Evolutionary conservation across 176 grass and related monocot species (phyloP), one percentile per base, ranked within the genome.

Genomic region (Eleusine indica): DNA sequence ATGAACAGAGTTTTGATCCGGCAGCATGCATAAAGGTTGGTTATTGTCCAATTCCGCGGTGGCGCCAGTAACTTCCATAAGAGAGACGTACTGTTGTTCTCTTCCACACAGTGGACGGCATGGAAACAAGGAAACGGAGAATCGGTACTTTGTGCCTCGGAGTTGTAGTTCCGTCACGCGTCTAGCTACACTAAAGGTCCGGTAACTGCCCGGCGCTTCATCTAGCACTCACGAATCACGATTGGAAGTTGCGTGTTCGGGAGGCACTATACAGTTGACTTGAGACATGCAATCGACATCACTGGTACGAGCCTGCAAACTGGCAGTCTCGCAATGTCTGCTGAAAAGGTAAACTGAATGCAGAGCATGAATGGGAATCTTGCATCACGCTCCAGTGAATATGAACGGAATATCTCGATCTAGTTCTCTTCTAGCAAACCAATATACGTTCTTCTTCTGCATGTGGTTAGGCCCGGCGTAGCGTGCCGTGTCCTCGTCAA

Each of bases 341-440:
- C 21, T 21, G 5, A 38, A 2, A 68, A 73, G 68, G 80, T 13
- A 15, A 72, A 52, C 51, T 44, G 79, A 56, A 54, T 1, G 37
- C 48, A 5, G 2, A 18, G 32, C 74, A 3, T 32, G 82, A 79
- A 79, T 64, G 75, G 75, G 81, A 68, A 88, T 74, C 75, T 29
- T 35, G 2, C 32, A 35, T 35, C 32, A 35, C 32, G 15, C 37
- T n/a, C 3, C 62, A 73, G 56, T 21, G 71, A 25, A 81, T 89
- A 79, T 67, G 88, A 82, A 77, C 78, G 29, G 78, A 70, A 89
- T 72, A 75, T 80, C 53, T 62, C 30, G 10, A 16, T 62, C 65
- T 1, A 9, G 10, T 35, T 35, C 3, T 13, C 49, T 52, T 15
- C 4, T 1, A 66, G 67, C 0, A 22, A 63, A n/a, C 21, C 9